Conservation (phyloP, 345 rosid genomes). For the Anacardium occidentale region DNA sequence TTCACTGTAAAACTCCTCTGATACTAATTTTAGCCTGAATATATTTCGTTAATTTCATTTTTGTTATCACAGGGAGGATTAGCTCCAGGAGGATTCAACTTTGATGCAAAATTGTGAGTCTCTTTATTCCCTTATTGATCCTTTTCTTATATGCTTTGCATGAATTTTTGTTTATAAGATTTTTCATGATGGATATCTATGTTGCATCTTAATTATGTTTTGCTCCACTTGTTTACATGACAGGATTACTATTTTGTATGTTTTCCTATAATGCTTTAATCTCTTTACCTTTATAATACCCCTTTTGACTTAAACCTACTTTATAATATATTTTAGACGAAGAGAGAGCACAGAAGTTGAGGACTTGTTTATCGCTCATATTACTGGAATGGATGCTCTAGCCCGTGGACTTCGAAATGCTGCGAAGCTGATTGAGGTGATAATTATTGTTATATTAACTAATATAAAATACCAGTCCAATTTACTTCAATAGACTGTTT, state of each 20-base stretch:
- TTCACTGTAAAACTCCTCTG: not conserved
- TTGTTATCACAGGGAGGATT: constrained; percentile 63
- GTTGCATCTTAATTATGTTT: not conserved
- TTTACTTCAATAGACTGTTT: not conserved
- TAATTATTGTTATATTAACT: not conserved
- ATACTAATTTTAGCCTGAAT: not conserved
- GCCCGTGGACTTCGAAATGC: constrained; percentile 90
- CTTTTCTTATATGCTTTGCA: not conserved
- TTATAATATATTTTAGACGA: constrained; percentile 45
- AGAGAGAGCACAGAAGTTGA: constrained; percentile 96
- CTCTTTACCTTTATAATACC: not conserved
- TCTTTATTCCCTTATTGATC: constrained; percentile 1
- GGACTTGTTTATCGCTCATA: constrained; percentile 85
- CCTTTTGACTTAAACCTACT: not conserved
- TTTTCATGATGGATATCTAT: not conserved
- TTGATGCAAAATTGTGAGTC: constrained; percentile 88
- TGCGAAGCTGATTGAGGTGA: constrained; percentile 76
- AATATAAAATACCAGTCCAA: not conserved
- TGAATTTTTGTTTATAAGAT: not conserved
- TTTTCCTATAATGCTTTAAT: not conserved
- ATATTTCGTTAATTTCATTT: constrained; percentile 6
- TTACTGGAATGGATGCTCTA: constrained; percentile 88
- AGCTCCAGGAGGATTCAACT: constrained; percentile 97
- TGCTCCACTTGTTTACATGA: not conserved
- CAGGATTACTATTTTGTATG: not conserved